Evolutionary conservation across 768 basidiomycete species (phyloP).

Genomic region (Dentipellis sp.): DNA sequence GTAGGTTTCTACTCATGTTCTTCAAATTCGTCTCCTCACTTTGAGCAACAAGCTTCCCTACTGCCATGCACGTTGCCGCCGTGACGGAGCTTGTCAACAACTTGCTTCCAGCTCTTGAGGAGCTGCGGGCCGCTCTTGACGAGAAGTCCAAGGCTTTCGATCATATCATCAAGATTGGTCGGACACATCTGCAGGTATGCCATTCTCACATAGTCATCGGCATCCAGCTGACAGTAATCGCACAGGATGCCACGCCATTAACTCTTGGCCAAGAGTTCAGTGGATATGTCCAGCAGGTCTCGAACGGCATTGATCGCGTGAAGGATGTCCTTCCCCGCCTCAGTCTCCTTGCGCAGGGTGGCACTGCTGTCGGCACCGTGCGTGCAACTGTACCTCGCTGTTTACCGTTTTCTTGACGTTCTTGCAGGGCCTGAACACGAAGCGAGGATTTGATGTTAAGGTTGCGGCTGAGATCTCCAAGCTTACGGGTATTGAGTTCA

Average conservation of each 20-base stretch:
- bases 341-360: constrained; percentile 89
- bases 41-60: constrained; percentile 79
- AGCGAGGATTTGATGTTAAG: constrained; percentile 91
- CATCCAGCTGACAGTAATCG: background rate
- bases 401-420: background rate
- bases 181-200: constrained; percentile 82
- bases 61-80: constrained; percentile 97
- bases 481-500: constrained; percentile 83
- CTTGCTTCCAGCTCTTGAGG: constrained; percentile 78
- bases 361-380: constrained; percentile 97
- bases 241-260: constrained; percentile 89
- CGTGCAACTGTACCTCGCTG: constrained; percentile 18
- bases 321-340: constrained; percentile 77
- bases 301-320: constrained; percentile 82
- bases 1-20: constrained; percentile 30
- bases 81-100: constrained; percentile 76
- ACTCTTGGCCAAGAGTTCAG: constrained; percentile 99
- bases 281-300: constrained; percentile 92
- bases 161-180: constrained; percentile 95
- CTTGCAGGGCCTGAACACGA: constrained; percentile 87
- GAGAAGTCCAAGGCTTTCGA: constrained; percentile 79
- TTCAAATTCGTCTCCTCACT: background rate
- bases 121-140: constrained; percentile 77
- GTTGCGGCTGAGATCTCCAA: constrained; percentile 88
- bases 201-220: background rate